Conservation (phyloP, 2,329 filamentous ascomycete species). For the Scytalidium sp. region DNA sequence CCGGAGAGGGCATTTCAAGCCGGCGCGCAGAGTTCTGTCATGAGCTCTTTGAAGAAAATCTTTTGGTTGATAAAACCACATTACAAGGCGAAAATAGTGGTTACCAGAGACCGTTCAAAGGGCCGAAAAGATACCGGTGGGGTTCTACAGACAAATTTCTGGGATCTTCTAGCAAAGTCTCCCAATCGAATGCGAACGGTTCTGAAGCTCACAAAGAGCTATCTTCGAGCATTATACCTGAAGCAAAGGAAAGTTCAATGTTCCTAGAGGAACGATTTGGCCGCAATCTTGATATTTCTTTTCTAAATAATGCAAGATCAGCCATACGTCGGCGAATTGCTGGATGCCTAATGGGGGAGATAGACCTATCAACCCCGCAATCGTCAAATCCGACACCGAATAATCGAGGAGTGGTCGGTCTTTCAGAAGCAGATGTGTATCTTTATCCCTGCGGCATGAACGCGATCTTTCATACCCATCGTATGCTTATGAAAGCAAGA, state of each 20-base stretch:
- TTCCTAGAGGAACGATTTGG: conserved; percentile 96
- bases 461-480: conserved; percentile 86
- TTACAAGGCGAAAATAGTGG: conserved; percentile 17
- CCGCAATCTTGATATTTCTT: conserved; percentile 77
- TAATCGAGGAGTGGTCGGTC: conserved; percentile 55
- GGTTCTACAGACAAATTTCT: conserved; percentile 43
- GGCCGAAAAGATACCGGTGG: conserved; percentile 78
- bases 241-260: conserved; percentile 61
- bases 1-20: conserved; percentile 88
- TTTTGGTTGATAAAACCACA: conserved; percentile 50
- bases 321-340: conserved; percentile 87
- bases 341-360: conserved; percentile 73
- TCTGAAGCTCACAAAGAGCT: conserved; percentile 6
- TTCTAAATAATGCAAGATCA: conserved; percentile 78
- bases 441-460: conserved; percentile 92
- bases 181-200: conserved; percentile 4
- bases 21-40: conserved; percentile 89
- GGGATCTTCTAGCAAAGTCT: conserved; percentile 13
- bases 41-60: conserved; percentile 66
- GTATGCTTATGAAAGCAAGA: conserved; percentile 63
- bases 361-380: conserved; percentile 60
- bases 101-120: conserved; percentile 46
- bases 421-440: conserved; percentile 84
- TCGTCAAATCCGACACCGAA: conserved; percentile 46
- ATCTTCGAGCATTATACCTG: conserved; percentile 35